Conservation (phyloP, 2,329 filamentous ascomycete genomes). For the Sordariomycetes sp. region DNA sequence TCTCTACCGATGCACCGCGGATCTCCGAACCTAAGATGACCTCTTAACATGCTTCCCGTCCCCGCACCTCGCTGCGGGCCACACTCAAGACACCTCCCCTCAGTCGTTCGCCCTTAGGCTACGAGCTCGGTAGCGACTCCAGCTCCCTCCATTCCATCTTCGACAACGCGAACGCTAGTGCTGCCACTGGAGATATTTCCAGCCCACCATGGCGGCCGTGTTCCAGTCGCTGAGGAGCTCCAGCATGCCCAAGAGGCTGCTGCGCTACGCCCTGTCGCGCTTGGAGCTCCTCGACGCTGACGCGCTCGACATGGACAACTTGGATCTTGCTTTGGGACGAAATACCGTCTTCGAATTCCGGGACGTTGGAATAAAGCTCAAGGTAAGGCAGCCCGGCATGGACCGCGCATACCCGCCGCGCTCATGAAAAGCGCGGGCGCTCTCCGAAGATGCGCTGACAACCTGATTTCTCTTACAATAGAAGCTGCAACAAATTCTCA, state of each 20-base stretch:
- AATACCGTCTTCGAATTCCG: slow-evolving; percentile 74
- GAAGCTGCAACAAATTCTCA: slow-evolving; percentile 67
- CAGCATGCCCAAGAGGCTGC: slow-evolving; percentile 76
- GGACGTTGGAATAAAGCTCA: slow-evolving; percentile 69
- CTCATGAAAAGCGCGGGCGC: slow-evolving; percentile 5
- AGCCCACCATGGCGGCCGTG: slow-evolving; percentile 52
- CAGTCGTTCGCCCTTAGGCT: neutral
- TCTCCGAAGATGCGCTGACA: slow-evolving; percentile 10
- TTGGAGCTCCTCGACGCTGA: slow-evolving; percentile 82
- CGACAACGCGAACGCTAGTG: neutral
- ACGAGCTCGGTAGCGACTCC: neutral
- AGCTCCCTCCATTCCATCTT: neutral
- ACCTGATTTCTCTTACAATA: slow-evolving; percentile 20
- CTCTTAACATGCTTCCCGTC: neutral
- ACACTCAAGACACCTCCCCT: neutral
- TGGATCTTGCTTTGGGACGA: slow-evolving; percentile 73
- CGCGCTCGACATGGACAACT: slow-evolving; percentile 69
- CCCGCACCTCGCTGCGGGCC: neutral
- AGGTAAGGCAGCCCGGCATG: slow-evolving; percentile 37
- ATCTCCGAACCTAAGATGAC: neutral
- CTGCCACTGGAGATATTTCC: neutral
- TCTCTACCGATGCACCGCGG: neutral
- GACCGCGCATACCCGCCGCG: neutral
- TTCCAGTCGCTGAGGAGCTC: slow-evolving; percentile 52
- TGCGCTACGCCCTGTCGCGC: slow-evolving; percentile 73